phyloP scores from a whole-genome alignment of 148 eudicot genomes.

The Drosera capensis region DNA sequence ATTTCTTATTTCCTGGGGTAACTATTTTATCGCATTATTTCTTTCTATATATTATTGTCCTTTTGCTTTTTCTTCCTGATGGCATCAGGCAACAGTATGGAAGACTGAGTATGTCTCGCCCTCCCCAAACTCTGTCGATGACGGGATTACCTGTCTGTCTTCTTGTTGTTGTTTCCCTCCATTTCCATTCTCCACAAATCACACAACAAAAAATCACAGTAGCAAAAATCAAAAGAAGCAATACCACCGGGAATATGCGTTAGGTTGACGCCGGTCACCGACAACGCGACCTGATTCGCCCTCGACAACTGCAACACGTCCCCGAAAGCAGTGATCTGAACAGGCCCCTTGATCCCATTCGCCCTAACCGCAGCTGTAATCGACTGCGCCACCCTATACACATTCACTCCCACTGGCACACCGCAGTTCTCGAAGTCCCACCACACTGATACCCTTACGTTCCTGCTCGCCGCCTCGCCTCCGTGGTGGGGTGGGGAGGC shows the following conservation, averaged over 20 bases:
- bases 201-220: too few species aligned
- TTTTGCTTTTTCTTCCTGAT: too few species aligned
- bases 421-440: conserved; percentile 92
- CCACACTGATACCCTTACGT: conserved; percentile 80
- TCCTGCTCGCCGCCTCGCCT: conserved; percentile 45
- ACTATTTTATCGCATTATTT: too few species aligned
- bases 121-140: too few species aligned
- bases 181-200: too few species aligned
- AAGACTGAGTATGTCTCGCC: too few species aligned
- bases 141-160: too few species aligned
- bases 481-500: background rate
- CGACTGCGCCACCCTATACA: conserved; percentile 37
- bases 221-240: background rate
- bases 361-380: conserved; percentile 58
- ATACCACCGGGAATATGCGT: conserved; percentile 65
- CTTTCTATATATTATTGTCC: too few species aligned
- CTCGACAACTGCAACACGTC: conserved; percentile 53
- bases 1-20: too few species aligned
- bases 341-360: conserved; percentile 76
- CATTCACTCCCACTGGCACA: conserved; percentile 43
- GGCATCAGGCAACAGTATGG: too few species aligned
- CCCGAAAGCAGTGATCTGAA: conserved; percentile 79
- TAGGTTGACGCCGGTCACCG: conserved; percentile 60
- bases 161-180: too few species aligned
- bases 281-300: conserved; percentile 53